These are phyloP conservation scores for Aureobasidium namibiae DNA, from an alignment of 2,329 filamentous ascomycete species.

Conservation along the genomic window DNA sequence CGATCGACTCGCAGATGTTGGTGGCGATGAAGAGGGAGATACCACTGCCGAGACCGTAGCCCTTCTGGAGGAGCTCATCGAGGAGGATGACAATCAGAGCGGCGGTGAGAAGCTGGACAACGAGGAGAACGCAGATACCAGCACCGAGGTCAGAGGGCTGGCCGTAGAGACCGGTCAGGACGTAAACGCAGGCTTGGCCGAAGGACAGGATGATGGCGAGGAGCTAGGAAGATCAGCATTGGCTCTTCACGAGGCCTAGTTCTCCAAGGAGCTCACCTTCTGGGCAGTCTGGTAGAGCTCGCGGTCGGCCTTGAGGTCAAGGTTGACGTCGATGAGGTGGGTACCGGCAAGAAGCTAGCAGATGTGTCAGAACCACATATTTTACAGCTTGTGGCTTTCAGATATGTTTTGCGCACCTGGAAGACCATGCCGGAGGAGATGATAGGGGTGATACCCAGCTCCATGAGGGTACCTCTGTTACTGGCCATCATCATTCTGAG, in stretches of 20 bases:
- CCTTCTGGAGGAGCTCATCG: slow-evolving; percentile 98
- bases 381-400: background rate
- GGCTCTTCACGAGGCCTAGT: background rate
- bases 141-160: slow-evolving; percentile 93
- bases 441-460: slow-evolving; percentile 70
- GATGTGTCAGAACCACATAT: slow-evolving; percentile 27
- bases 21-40: slow-evolving; percentile 99
- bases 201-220: slow-evolving; percentile 97
- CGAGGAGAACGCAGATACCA: slow-evolving; percentile 95
- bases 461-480: slow-evolving; percentile 54
- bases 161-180: slow-evolving; percentile 96
- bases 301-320: slow-evolving; percentile 98
- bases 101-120: slow-evolving; percentile 94
- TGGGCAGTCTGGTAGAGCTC: slow-evolving; percentile 99
- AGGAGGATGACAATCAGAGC: slow-evolving; percentile 98
- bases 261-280: slow-evolving; percentile 45
- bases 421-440: slow-evolving; percentile 99
- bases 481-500: slow-evolving; percentile 99
- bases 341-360: slow-evolving; percentile 78
- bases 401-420: slow-evolving; percentile 46
- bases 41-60: slow-evolving; percentile 94
- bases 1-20: slow-evolving; percentile 99
- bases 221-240: slow-evolving; percentile 30
- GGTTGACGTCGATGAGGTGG: slow-evolving; percentile 99
- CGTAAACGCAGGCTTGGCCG: slow-evolving; percentile 95